Conservation (phyloP, 1,284 basidiomycete species). For the Fomitopsis betulina region DNA sequence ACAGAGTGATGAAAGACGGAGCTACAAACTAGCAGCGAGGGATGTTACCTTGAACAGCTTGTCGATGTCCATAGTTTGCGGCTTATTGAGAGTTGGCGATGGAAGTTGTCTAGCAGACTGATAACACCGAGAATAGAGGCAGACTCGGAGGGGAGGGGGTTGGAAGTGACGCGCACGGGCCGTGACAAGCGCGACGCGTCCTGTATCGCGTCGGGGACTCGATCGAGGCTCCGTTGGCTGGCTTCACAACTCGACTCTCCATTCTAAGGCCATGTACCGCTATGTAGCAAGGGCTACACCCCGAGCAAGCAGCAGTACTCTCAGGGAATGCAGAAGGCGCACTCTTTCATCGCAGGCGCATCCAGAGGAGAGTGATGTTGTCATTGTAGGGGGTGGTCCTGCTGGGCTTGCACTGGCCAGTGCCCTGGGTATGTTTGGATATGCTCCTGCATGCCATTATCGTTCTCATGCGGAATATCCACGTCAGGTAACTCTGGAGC, state of each 20-base stretch:
- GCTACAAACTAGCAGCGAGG: not conserved
- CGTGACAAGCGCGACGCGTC: conserved; percentile 8
- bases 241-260: not conserved
- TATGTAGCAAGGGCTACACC: not conserved
- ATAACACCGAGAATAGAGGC: too few species aligned
- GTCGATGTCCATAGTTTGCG: conserved; percentile 65
- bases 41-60: conserved; percentile 71
- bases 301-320: not conserved
- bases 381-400: conserved; percentile 94
- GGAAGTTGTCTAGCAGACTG: too few species aligned
- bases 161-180: not conserved
- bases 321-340: not conserved
- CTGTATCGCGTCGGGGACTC: not conserved
- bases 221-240: not conserved
- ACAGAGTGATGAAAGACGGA: not conserved
- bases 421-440: conserved; percentile 63
- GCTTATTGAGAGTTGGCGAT: too few species aligned
- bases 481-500: conserved; percentile 48
- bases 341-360: not conserved
- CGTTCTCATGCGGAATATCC: not conserved
- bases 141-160: not conserved
- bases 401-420: conserved; percentile 88
- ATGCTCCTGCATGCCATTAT: conserved; percentile 1
- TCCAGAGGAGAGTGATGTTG: conserved; percentile 63
- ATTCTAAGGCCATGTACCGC: not conserved